Percentiles rank a stretch among this genome's conserved stretches.
Evolutionary conservation across 768 basidiomycete genomes (phyloP).

Genomic region (Kwoniella sp.): DNA sequence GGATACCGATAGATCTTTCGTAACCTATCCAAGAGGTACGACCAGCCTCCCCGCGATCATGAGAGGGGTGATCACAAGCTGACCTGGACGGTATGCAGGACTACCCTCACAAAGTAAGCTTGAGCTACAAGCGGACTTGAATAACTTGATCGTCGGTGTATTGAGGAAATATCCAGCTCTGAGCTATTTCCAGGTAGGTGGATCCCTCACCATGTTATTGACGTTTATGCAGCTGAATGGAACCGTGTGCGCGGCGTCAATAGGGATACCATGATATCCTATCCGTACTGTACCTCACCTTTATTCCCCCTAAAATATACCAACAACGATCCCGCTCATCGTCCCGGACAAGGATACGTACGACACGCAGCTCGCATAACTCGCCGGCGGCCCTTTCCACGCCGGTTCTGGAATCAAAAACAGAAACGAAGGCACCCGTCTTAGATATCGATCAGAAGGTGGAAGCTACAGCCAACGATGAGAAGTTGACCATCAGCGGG

Average conservation of each 20-base stretch:
- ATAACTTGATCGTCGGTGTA: conserved; percentile 71
- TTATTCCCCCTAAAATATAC: conserved; percentile 34
- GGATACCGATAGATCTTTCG: conserved; percentile 91
- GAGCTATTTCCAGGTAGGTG: conserved; percentile 78
- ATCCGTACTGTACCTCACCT: conserved; percentile 66
- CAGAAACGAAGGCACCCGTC: neutral
- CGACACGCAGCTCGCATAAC: neutral
- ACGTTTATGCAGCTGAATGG: neutral
- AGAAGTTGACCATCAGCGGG: neutral
- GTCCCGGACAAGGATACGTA: conserved; percentile 11
- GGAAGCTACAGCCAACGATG: neutral
- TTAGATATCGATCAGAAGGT: neutral
- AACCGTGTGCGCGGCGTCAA: neutral
- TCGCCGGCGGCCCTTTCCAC: neutral
- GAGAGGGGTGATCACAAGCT: neutral
- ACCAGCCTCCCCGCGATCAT: neutral
- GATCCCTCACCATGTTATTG: neutral
- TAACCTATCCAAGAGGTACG: conserved; percentile 86
- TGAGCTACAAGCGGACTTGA: conserved; percentile 66
- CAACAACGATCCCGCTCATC: conserved; percentile 15
- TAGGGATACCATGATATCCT: conserved; percentile 93
- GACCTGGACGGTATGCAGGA: conserved; percentile 35
- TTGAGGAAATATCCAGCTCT: conserved; percentile 73
- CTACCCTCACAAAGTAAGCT: conserved; percentile 56
- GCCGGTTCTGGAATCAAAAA: neutral